Conservation (phyloP, 192 early-diverging fungal genomes). For the Coemansia sp. region DNA sequence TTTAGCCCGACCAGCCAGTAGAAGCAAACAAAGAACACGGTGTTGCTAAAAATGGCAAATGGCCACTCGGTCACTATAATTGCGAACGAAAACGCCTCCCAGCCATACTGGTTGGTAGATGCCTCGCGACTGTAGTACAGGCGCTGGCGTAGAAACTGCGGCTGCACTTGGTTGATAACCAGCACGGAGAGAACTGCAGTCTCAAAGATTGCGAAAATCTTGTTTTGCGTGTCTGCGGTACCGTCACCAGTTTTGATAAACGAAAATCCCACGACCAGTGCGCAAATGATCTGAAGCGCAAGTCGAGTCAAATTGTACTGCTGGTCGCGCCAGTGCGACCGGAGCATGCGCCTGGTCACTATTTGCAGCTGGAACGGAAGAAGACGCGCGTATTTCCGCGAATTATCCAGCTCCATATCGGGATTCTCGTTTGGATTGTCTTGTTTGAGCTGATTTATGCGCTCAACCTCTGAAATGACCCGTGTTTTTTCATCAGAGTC, state of each 20-base stretch:
- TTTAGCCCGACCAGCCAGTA: conserved; percentile 77
- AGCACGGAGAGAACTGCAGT: conserved; percentile 66
- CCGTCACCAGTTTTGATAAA: conserved; percentile 65
- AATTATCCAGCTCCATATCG: conserved; percentile 25
- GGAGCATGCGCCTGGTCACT: conserved; percentile 65
- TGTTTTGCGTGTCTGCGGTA: conserved; percentile 63
- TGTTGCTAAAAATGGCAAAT: conserved; percentile 62
- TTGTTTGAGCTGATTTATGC: conserved; percentile 39
- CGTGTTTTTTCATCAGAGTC: conserved; percentile 34
- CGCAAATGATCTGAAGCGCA: conserved; percentile 59
- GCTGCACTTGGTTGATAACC: conserved; percentile 69
- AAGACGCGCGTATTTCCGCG: conserved; percentile 24
- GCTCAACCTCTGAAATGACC: conserved; percentile 37
- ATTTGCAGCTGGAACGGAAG: conserved; percentile 56
- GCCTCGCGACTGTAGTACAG: conserved; percentile 67
- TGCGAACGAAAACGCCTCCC: conserved; percentile 63
- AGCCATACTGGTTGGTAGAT: conserved; percentile 67
- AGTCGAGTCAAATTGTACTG: conserved; percentile 75
- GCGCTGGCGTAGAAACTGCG: conserved; percentile 67
- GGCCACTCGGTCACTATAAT: conserved; percentile 71
- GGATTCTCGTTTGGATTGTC: background rate
- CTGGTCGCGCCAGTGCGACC: conserved; percentile 70
- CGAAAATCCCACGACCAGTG: conserved; percentile 71
- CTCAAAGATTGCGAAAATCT: conserved; percentile 71
- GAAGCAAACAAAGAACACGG: conserved; percentile 68